Conservation (phyloP, 2,329 filamentous ascomycete genomes). For the Paecilomyces sp. region DNA sequence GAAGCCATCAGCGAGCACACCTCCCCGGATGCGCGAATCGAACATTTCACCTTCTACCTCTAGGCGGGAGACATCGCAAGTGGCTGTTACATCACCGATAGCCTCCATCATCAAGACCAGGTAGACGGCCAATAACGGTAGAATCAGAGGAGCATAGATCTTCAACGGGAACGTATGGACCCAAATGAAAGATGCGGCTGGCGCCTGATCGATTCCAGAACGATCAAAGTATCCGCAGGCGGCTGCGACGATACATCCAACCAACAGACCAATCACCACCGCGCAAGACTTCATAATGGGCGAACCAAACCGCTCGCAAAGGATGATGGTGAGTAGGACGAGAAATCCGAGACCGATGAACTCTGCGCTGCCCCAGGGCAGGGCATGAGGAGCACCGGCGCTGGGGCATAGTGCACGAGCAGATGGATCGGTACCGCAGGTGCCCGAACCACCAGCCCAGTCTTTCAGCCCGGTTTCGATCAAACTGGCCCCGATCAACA, state of each 20-base stretch:
- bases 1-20: conserved; percentile 60
- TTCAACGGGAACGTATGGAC: conserved; percentile 60
- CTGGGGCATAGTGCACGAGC: conserved; percentile 53
- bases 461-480: conserved; percentile 57
- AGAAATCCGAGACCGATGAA: conserved; percentile 62
- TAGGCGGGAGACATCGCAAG: conserved; percentile 58
- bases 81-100: conserved; percentile 61
- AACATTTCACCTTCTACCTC: conserved; percentile 58
- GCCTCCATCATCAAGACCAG: conserved; percentile 63
- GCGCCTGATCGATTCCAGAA: conserved; percentile 52
- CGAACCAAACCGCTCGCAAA: conserved; percentile 62
- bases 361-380: conserved; percentile 57
- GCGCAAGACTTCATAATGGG: conserved; percentile 65
- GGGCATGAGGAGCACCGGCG: conserved; percentile 51
- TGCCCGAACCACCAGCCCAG: conserved; percentile 60
- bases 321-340: conserved; percentile 60
- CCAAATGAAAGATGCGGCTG: conserved; percentile 63
- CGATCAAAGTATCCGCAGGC: conserved; percentile 60
- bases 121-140: conserved; percentile 52
- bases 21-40: conserved; percentile 63
- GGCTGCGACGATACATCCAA: conserved; percentile 61
- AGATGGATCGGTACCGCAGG: conserved; percentile 33
- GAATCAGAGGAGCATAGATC: conserved; percentile 59
- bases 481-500: conserved; percentile 60
- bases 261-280: conserved; percentile 57